Percentiles rank a stretch among this genome's conserved stretches.
These are phyloP conservation scores for Gnomoniopsis smithogilvyi DNA, from an alignment of 2,329 filamentous ascomycete genomes.

Conservation along the genomic window DNA sequence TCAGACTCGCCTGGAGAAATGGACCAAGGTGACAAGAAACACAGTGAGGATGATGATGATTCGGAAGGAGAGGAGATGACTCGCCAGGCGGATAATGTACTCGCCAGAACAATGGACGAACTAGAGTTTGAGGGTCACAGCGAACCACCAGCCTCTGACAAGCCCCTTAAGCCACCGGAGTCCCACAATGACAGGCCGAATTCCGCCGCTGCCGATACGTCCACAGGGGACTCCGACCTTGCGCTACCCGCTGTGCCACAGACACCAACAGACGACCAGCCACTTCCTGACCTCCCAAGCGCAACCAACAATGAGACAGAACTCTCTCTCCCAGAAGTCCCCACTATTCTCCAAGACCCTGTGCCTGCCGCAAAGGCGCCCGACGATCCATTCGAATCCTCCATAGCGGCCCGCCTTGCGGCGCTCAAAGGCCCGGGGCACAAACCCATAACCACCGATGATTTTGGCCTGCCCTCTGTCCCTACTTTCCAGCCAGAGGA, in stretches of 20 bases:
- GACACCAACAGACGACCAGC: not conserved
- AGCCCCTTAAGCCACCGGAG: not conserved
- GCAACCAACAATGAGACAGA: slow-evolving; percentile 17
- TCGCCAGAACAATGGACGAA: slow-evolving; percentile 46
- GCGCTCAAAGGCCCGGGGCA: slow-evolving; percentile 40
- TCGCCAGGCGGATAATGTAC: slow-evolving; percentile 39
- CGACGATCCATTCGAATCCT: slow-evolving; percentile 36
- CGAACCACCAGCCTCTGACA: not conserved
- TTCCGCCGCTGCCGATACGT: not conserved
- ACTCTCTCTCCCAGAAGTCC: slow-evolving; percentile 45
- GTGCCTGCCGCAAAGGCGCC: slow-evolving; percentile 19
- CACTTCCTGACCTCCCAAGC: not conserved
- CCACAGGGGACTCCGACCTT: not conserved
- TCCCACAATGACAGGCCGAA: not conserved
- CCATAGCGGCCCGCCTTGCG: slow-evolving; percentile 50
- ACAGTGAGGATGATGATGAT: slow-evolving; percentile 30
- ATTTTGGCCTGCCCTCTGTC: slow-evolving; percentile 44
- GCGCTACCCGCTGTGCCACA: slow-evolving; percentile 7
- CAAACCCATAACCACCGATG: slow-evolving; percentile 27
- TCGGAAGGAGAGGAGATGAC: slow-evolving; percentile 51
- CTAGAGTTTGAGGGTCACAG: slow-evolving; percentile 31
- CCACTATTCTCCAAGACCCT: slow-evolving; percentile 39
- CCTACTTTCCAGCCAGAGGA: slow-evolving; percentile 48
- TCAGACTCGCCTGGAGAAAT: not conserved
- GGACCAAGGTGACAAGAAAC: slow-evolving; percentile 4